Evolutionary conservation across 2,329 filamentous ascomycete species (phyloP).

Genomic region (Botrytis aclada): DNA sequence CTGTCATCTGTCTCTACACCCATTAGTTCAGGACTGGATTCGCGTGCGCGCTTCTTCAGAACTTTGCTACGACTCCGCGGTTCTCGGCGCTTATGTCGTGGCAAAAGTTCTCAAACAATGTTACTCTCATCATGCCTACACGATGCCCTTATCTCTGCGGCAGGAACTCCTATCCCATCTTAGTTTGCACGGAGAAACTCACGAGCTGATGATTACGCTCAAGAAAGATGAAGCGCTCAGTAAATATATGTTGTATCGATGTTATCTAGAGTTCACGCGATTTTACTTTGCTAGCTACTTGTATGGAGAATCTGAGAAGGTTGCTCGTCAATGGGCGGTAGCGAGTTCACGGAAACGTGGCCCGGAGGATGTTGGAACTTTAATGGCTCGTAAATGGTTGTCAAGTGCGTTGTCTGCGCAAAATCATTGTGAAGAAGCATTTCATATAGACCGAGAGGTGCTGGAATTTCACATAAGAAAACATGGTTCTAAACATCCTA

Average conservation of each 20-base stretch:
- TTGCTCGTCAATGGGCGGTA: no score
- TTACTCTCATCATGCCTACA: not conserved
- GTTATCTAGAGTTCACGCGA: not conserved
- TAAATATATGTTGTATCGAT: not conserved
- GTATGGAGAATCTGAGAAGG: not conserved
- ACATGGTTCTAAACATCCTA: not conserved
- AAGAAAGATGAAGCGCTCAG: not conserved
- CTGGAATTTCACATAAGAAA: not conserved
- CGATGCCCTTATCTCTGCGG: conserved; percentile 14
- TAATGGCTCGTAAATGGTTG: fast-evolving
- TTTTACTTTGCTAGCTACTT: not conserved
- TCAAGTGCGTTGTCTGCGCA: fast-evolving
- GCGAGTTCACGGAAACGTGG: not conserved
- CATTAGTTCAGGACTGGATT: conserved; percentile 31
- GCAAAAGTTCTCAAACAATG: not conserved
- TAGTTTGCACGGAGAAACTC: conserved; percentile 15
- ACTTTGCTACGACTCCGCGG: conserved; percentile 14
- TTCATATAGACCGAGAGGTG: not conserved
- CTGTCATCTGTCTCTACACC: conserved; percentile 28
- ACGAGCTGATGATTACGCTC: not conserved
- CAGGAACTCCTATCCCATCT: conserved; percentile 22
- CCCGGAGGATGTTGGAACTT: not conserved
- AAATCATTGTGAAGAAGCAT: not conserved
- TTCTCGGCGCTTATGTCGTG: conserved; percentile 15
- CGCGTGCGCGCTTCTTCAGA: conserved; percentile 21